These are phyloP conservation scores for Haematococcus lacustris DNA, from an alignment of 139 green algal genomes.

Conservation along the genomic window DNA sequence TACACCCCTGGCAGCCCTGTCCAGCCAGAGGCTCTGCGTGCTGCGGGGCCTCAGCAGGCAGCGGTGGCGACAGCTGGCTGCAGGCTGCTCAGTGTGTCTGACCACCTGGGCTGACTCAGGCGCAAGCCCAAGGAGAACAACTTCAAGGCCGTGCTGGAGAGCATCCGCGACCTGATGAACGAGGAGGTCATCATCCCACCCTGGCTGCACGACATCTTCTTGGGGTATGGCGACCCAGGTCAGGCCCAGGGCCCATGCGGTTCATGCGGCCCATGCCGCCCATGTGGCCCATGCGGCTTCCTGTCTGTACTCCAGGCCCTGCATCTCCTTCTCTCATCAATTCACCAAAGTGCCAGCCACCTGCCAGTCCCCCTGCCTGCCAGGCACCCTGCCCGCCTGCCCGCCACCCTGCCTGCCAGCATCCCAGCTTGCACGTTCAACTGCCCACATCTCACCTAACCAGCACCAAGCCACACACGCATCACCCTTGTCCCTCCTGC, in stretches of 20 bases:
- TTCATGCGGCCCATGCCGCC: not conserved
- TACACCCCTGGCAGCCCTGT: no score
- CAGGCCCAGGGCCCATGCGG: slow-evolving; percentile 28
- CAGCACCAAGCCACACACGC: no score
- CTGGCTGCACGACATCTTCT: slow-evolving; percentile 96
- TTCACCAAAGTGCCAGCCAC: no score
- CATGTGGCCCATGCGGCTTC: no score
- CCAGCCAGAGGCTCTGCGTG: not conserved
- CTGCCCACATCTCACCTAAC: no score
- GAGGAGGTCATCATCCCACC: slow-evolving; percentile 67
- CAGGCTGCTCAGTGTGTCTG: not conserved
- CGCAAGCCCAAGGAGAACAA: slow-evolving; percentile 96
- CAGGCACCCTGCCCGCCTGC: no score
- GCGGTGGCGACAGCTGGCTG: not conserved
- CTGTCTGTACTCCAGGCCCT: no score
- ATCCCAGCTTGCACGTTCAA: no score
- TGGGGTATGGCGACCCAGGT: slow-evolving; percentile 88
- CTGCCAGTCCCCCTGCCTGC: no score
- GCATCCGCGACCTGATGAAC: slow-evolving; percentile 92
- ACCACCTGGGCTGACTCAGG: slow-evolving; percentile 6
- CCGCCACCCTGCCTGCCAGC: no score
- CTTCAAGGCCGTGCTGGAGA: slow-evolving; percentile 96
- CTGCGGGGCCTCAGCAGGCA: not conserved
- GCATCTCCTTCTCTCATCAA: no score
- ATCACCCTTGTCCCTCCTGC: no score